These are phyloP conservation scores for Penstemon eatonii DNA, from an alignment of 257 asterid genomes.

Conservation along the genomic window DNA sequence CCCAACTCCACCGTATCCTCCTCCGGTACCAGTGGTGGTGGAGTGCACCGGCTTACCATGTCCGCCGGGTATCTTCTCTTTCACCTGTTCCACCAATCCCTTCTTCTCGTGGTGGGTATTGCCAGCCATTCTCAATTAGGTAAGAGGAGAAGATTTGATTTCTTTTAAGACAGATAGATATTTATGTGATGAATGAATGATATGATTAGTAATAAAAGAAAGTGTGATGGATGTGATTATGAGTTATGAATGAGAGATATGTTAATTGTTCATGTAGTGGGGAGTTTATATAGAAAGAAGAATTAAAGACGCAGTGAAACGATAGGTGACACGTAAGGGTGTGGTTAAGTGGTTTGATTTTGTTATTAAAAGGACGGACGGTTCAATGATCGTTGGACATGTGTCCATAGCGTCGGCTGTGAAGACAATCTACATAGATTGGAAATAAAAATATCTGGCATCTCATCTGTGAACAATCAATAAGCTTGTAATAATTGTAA, in stretches of 20 bases:
- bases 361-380: too few relatives aligned
- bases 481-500: too few relatives aligned
- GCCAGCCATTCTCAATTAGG: slow-evolving; percentile 34
- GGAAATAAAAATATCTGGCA: too few relatives aligned
- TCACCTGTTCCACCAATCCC: slow-evolving; percentile 52
- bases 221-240: not conserved
- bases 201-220: not conserved
- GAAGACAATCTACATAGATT: not conserved
- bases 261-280: not conserved
- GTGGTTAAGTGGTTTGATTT: too few relatives aligned
- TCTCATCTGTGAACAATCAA: too few relatives aligned
- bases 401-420: slow-evolving; percentile 1
- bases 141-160: not conserved
- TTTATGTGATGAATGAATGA: not conserved
- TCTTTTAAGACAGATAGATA: not conserved
- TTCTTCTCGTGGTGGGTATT: slow-evolving; percentile 44
- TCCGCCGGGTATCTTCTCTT: slow-evolving; percentile 51
- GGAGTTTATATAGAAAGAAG: slow-evolving; percentile 4
- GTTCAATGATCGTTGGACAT: not conserved
- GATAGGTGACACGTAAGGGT: slow-evolving; percentile 2
- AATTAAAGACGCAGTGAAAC: not conserved
- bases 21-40: slow-evolving; percentile 23
- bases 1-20: not conserved
- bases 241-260: too few relatives aligned
- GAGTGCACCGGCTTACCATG: slow-evolving; percentile 31